Evolutionary conservation across 106 monocot species (phyloP), one percentile per base, ranked within the genome.

Genomic region (Allium sativum): DNA sequence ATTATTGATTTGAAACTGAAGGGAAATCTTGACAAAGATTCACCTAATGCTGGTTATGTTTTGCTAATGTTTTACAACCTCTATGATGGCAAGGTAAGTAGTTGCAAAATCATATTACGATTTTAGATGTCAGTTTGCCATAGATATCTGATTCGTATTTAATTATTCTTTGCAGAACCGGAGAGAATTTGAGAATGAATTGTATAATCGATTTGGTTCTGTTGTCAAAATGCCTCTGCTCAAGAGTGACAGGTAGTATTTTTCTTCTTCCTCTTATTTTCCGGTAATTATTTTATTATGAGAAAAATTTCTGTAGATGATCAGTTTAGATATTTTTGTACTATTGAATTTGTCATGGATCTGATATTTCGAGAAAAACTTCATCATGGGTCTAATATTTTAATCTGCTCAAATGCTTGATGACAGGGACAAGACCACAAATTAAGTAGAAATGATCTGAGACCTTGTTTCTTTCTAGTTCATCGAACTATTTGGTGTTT

Each of bases 1-100:
- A 20, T 48, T 55, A 40, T 45, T 18, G 65, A 41, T 73, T 55
- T 54, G 51, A 58, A 45, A 44, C 59, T 58, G 18, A 68, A 96
- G 96, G 96, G 96, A 57, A 91, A 91, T 81, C 76, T 96, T 55
- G 96, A 96, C 76, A 83, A 76, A 62, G 68, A 74, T 42, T 96
- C 96, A 31, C 82, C 84, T 58, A 87, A 91, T 80, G 87, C 80
- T 74, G 96, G 96, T 56, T 96, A 87, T 76, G 96, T 96, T 67
- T 73, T 96, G 61, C 76, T 96, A 48, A 87, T 96, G 96, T 96
- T 96, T 68, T 96, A 96, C 65, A 50, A 91, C 70, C 87, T 96
- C 55, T 96, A 96, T 68, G 74, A 91, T 59, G 96, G 96, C 79
- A 91, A 91, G 91, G 96, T 42, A 91, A 69, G 80, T 82, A 10